These are phyloP conservation scores for Aspergillus pseudoglaucus DNA, from an alignment of 2,329 filamentous ascomycete species.

Conservation along the genomic window DNA sequence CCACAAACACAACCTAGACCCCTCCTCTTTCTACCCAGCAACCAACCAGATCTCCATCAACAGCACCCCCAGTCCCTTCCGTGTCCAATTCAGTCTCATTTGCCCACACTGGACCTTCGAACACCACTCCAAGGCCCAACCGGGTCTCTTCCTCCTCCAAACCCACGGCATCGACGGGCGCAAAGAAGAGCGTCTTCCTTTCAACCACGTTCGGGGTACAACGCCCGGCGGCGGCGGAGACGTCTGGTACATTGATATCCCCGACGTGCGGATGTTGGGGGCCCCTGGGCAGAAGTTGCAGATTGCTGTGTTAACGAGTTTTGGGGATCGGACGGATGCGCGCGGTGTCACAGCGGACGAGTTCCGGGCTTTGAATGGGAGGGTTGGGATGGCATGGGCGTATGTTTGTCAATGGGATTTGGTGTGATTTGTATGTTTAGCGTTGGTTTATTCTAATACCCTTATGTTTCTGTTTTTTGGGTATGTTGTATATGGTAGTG, in stretches of 20 bases:
- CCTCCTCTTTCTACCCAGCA: conserved; percentile 56
- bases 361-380: conserved; percentile 43
- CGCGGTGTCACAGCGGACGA: conserved; percentile 47
- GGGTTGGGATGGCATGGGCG: conserved; percentile 44
- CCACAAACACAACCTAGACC: conserved; percentile 46
- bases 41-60: conserved; percentile 55
- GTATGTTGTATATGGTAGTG: neutral
- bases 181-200: conserved; percentile 61
- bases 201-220: conserved; percentile 47
- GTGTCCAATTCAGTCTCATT: conserved; percentile 72
- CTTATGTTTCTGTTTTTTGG: neutral
- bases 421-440: conserved; percentile 18
- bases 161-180: conserved; percentile 61
- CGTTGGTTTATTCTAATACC: neutral
- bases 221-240: conserved; percentile 58
- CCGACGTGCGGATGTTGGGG: conserved; percentile 56
- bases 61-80: conserved; percentile 50
- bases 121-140: conserved; percentile 54
- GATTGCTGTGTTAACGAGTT: conserved; percentile 55
- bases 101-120: conserved; percentile 81
- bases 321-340: conserved; percentile 45
- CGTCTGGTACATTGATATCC: conserved; percentile 75
- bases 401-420: conserved; percentile 52
- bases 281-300: conserved; percentile 61
- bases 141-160: conserved; percentile 60